phyloP scores from a whole-genome alignment of 2,329 filamentous ascomycete species.

The Metarhizium sp. region DNA sequence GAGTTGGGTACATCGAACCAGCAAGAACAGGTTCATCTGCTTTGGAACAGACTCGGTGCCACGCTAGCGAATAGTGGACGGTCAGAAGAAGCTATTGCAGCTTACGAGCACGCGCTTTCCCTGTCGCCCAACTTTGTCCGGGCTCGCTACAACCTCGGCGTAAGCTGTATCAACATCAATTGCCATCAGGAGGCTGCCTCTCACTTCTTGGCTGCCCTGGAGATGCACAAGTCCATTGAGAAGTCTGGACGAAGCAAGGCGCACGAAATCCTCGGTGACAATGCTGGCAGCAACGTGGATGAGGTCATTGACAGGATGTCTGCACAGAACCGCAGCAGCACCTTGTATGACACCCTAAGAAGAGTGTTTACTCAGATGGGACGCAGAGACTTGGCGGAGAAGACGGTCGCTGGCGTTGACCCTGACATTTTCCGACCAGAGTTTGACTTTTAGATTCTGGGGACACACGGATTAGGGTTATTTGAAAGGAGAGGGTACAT shows the following conservation, averaged over 20 bases:
- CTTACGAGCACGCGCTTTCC: slow-evolving; percentile 85
- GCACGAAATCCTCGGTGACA: slow-evolving; percentile 64
- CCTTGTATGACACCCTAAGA: slow-evolving; percentile 87
- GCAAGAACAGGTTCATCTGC: slow-evolving; percentile 76
- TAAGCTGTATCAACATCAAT: slow-evolving; percentile 94
- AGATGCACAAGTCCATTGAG: slow-evolving; percentile 94
- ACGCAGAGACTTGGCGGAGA: slow-evolving; percentile 74
- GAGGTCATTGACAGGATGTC: slow-evolving; percentile 78
- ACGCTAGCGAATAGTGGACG: slow-evolving; percentile 92
- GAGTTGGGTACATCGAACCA: slow-evolving; percentile 79
- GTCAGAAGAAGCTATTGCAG: slow-evolving; percentile 90
- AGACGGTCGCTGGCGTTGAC: slow-evolving; percentile 83
- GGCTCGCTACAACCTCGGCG: slow-evolving; percentile 91
- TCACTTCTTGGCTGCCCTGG: slow-evolving; percentile 82
- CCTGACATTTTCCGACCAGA: slow-evolving; percentile 80
- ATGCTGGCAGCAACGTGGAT: slow-evolving; percentile 40
- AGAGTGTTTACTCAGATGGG: slow-evolving; percentile 97
- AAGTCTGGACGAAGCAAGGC: slow-evolving; percentile 75
- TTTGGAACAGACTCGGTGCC: slow-evolving; percentile 95
- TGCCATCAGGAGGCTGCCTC: slow-evolving; percentile 89
- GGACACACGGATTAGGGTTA: no score
- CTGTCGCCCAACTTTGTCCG: slow-evolving; percentile 95
- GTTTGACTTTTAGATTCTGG: slow-evolving; percentile 61
- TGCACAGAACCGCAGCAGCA: slow-evolving; percentile 92
- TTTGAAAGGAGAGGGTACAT: not conserved